Evolutionary conservation across 2,329 filamentous ascomycete species (phyloP).

Genomic region (Tolypocladium sp.): DNA sequence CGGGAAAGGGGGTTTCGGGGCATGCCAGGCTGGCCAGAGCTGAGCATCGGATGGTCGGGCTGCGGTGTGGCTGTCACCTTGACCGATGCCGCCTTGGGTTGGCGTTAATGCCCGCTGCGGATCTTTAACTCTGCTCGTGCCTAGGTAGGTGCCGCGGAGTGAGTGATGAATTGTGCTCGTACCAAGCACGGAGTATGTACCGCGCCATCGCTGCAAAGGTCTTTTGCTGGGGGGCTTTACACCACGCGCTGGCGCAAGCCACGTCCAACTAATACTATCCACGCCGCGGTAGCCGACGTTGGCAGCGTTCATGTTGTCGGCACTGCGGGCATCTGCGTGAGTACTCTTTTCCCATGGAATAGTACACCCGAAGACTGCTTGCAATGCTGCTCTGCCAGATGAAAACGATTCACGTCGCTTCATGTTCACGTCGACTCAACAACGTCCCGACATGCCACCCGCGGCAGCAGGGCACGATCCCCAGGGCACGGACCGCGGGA

Average conservation of each 20-base stretch:
- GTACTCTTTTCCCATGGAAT: neutral
- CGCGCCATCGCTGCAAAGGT: neutral
- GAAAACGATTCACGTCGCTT: neutral
- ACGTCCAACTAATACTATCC: neutral
- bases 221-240: neutral
- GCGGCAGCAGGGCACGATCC: too few relatives aligned
- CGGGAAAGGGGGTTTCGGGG: neutral
- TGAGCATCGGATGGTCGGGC: neutral
- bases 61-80: neutral
- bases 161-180: neutral
- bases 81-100: neutral
- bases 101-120: neutral
- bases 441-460: neutral
- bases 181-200: too few relatives aligned
- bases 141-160: neutral
- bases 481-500: neutral
- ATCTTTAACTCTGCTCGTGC: neutral
- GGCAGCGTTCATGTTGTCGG: too few relatives aligned
- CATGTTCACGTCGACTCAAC: neutral
- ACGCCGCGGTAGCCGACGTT: too few relatives aligned
- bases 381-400: neutral
- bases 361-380: neutral
- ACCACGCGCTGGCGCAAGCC: neutral
- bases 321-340: too few relatives aligned
- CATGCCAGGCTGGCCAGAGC: neutral